Evolutionary conservation across 495 filamentous ascomycete genomes (phyloP), one percentile per base, ranked within the genome.

Genomic region (Oidiodendron maius): DNA sequence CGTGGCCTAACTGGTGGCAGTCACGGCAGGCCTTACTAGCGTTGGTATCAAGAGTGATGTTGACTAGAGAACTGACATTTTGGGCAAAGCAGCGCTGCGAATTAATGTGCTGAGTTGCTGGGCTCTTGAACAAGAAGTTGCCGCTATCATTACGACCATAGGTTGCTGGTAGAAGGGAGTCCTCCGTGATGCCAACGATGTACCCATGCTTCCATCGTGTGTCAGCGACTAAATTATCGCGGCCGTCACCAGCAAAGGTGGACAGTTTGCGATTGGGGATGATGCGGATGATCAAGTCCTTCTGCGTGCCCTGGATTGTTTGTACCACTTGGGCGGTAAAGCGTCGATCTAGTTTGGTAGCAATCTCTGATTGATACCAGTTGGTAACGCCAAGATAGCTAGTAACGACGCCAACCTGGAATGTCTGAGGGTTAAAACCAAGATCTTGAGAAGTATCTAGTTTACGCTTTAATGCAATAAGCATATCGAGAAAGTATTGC

Each of bases 201-300:
- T 36, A 36, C n/a, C 26, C 44, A 15, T 49, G 20, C 5, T 10
- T 28, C 11, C 8, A 34, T 28, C 48, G 40, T 5, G 46, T 28
- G n/a, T 41, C 28, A 17, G 46, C 46, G 4, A 49, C 46, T 16
- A 49, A 26, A 22, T 16, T 15, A 16, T 42, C 24, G 2, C 11
- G 4, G 10, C 6, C 13, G 3, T 35, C 30, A 8, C 28, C 26
- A 10, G 16, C 13, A 37, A 46, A 46, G 13, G 16, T 4, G 9
- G 44, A 36, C 5, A 35, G 11, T 12, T 21, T 8, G 6, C 4
- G 6, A 37, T 37, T 21, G 21, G 44, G 44, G 16, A 5, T 35
- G 6, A 37, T 4, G 3, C 16, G 3, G 30, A 35, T 11, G 44
- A 46, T 17, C 8, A 44, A 32, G 17, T 26, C 25, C 21, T 28